Conservation (phyloP, 2,329 filamentous ascomycete genomes). For the Scedosporium boydii region DNA sequence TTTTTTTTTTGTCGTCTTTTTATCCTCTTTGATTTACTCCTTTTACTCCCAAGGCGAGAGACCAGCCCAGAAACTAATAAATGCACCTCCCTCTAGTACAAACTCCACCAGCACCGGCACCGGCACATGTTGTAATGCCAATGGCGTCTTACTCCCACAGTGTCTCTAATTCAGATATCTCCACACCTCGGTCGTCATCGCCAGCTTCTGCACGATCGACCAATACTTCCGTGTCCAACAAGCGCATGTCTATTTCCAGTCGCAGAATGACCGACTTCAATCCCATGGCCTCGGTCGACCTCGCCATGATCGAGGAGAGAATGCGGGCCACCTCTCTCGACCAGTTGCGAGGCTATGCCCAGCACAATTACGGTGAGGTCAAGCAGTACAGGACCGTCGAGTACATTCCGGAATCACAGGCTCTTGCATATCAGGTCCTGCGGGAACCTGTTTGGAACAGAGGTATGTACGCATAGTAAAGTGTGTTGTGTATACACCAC, state of each 20-base stretch:
- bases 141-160: constrained; percentile 23
- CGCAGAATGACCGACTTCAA: constrained; percentile 43
- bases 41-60: not conserved
- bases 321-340: constrained; percentile 54
- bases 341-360: constrained; percentile 49
- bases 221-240: constrained; percentile 41
- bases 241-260: constrained; percentile 39
- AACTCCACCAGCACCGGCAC: not conserved
- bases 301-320: constrained; percentile 45
- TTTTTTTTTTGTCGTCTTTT: not conserved
- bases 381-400: constrained; percentile 44
- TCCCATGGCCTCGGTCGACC: constrained; percentile 47
- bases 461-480: constrained; percentile 38
- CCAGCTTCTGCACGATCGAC: constrained; percentile 38
- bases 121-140: constrained; percentile 1
- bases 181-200: constrained; percentile 44
- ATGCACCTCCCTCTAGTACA: not conserved
- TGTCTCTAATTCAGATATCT: constrained; percentile 39
- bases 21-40: not conserved
- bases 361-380: constrained; percentile 46
- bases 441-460: constrained; percentile 57
- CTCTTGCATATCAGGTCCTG: constrained; percentile 52
- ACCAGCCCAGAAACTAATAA: not conserved
- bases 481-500: not conserved
- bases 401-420: constrained; percentile 40